Conservation (phyloP, 345 rosid genomes). For the Eucalyptus albens region DNA sequence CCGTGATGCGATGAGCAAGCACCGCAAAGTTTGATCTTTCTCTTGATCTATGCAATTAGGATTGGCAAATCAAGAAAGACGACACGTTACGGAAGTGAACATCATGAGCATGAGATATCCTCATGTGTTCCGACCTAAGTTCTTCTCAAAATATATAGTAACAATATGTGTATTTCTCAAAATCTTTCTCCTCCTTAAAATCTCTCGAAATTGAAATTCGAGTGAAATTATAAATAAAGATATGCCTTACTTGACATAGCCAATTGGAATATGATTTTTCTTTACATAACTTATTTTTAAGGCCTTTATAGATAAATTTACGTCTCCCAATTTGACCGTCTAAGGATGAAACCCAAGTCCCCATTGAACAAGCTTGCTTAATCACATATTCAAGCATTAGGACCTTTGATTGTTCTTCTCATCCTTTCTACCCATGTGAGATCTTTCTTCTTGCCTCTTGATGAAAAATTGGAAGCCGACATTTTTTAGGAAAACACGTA, state of each 20-base stretch:
- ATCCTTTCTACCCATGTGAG: not conserved
- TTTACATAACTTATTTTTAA: not conserved
- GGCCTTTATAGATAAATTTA: not conserved
- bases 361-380: not conserved
- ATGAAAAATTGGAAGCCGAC: not conserved
- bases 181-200: not conserved
- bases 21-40: not conserved
- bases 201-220: no score
- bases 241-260: not conserved
- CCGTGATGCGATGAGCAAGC: not conserved
- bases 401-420: not conserved
- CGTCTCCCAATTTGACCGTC: not conserved
- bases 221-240: no score
- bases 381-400: accelerated
- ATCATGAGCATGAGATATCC: not conserved
- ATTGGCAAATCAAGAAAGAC: not conserved
- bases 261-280: no score
- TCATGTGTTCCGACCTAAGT: not conserved
- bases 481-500: not conserved
- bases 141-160: not conserved
- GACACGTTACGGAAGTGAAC: not conserved
- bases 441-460: not conserved
- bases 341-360: no score
- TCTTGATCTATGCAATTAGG: not conserved
- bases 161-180: not conserved